These are phyloP conservation scores for Ceratonia siliqua DNA, from an alignment of 306 rosid genomes.

Conservation along the genomic window DNA sequence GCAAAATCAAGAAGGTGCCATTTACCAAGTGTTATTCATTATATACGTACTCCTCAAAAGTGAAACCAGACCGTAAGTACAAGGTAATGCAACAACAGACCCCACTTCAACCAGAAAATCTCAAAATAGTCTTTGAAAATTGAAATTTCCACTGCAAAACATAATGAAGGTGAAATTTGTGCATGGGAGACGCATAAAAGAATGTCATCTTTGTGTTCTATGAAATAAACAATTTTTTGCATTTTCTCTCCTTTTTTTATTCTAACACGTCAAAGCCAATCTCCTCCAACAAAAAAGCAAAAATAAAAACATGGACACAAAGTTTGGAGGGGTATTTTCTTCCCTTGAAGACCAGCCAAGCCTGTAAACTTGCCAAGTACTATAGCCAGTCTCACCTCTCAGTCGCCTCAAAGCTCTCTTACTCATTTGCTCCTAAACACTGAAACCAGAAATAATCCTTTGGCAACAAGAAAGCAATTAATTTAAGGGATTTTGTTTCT, in stretches of 20 bases:
- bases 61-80: not conserved
- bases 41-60: not conserved
- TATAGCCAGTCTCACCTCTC: not conserved
- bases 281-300: too few relatives aligned
- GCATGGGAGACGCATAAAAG: not conserved
- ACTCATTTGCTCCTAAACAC: not conserved
- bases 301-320: too few relatives aligned
- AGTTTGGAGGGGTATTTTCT: too few relatives aligned
- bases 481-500: not conserved
- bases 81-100: not conserved
- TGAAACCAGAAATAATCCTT: not conserved
- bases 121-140: slow-evolving; percentile 1
- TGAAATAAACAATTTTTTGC: not conserved
- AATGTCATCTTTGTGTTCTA: slow-evolving; percentile 7
- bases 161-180: not conserved
- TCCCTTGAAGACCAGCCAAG: too few relatives aligned
- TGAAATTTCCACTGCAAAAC: not conserved
- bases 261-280: not conserved
- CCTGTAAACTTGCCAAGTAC: too few relatives aligned
- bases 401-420: not conserved
- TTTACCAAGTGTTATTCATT: not conserved
- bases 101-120: slow-evolving; percentile 4
- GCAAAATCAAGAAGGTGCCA: not conserved
- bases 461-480: not conserved
- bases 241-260: too few relatives aligned